Evolutionary conservation across 345 rosid genomes (phyloP).

Genomic region (Moricandia arvensis): DNA sequence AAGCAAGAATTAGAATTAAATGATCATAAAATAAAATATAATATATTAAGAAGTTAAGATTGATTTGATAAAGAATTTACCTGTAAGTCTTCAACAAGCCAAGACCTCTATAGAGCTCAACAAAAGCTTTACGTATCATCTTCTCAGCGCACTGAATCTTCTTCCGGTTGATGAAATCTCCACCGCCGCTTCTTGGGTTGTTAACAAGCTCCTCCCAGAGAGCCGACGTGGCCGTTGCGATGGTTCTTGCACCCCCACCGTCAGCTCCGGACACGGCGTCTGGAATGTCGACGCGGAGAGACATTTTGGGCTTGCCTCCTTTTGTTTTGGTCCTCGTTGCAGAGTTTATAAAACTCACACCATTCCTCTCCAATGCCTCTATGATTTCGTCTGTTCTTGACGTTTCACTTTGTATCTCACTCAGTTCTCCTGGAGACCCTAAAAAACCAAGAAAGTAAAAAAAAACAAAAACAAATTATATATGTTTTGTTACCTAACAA

Average conservation of each 20-base stretch:
- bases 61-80: slow-evolving; percentile 35
- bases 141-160: slow-evolving; percentile 87
- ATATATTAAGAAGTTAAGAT: neutral
- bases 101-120: slow-evolving; percentile 85
- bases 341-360: slow-evolving; percentile 67
- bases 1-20: slow-evolving; percentile 15
- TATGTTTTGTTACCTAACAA: neutral
- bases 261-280: slow-evolving; percentile 44
- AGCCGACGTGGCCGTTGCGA: slow-evolving; percentile 62
- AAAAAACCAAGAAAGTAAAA: slow-evolving; percentile 29
- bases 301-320: slow-evolving; percentile 71
- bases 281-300: slow-evolving; percentile 77
- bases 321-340: slow-evolving; percentile 59
- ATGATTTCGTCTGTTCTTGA: slow-evolving; percentile 66
- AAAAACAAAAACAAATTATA: no score
- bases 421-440: slow-evolving; percentile 46
- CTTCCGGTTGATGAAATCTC: slow-evolving; percentile 61
- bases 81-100: slow-evolving; percentile 75
- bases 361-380: slow-evolving; percentile 70
- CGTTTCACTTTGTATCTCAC: slow-evolving; percentile 39
- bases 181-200: slow-evolving; percentile 54
- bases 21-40: slow-evolving; percentile 4
- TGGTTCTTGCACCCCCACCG: slow-evolving; percentile 53
- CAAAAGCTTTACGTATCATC: slow-evolving; percentile 84
- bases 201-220: slow-evolving; percentile 91